A percentile compares a stretch with the other conserved stretches of the same genome.
Conservation (phyloP, 352 stramenopile genomes). For the Blastocystis sp. region DNA sequence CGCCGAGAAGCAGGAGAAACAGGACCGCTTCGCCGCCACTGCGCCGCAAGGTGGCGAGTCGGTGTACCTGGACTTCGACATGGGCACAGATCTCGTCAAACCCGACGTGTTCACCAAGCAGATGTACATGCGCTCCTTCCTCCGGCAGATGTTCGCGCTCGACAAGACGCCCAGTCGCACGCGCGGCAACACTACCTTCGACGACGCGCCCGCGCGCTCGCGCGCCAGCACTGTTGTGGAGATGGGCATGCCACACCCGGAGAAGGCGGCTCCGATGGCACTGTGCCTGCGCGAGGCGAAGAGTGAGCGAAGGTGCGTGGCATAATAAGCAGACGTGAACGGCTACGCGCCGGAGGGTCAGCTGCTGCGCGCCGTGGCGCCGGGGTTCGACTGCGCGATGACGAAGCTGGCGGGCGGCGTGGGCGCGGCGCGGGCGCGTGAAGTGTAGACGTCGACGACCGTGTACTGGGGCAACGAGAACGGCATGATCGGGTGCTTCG, state of each 20-base stretch:
- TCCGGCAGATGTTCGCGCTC: conserved; percentile 25
- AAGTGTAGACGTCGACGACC: not conserved
- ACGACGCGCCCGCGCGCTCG: not conserved
- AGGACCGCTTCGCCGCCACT: not conserved
- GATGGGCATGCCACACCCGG: not conserved
- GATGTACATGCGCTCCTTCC: conserved; percentile 65
- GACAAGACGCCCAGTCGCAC: conserved; percentile 20
- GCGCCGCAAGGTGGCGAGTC: conserved; percentile 1
- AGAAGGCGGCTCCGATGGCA: not conserved
- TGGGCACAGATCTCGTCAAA: conserved; percentile 54
- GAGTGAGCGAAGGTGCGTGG: not conserved
- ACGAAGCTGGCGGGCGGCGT: not conserved
- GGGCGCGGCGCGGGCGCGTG: not conserved
- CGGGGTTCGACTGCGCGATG: not conserved
- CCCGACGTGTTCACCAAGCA: conserved; percentile 60
- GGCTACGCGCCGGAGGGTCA: not conserved
- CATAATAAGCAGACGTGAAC: conserved; percentile 42
- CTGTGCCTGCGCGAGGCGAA: not conserved
- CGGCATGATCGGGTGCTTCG: conserved; percentile 32
- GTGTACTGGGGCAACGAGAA: conserved; percentile 60
- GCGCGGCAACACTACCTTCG: not conserved
- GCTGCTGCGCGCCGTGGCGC: not conserved
- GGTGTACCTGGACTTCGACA: conserved; percentile 44
- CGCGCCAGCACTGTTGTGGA: not conserved
- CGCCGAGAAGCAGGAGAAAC: conserved; percentile 21